Base-by-base conservation (phyloP, 2,329 filamentous ascomycete species). In the Colletotrichum eleusines region DNA sequence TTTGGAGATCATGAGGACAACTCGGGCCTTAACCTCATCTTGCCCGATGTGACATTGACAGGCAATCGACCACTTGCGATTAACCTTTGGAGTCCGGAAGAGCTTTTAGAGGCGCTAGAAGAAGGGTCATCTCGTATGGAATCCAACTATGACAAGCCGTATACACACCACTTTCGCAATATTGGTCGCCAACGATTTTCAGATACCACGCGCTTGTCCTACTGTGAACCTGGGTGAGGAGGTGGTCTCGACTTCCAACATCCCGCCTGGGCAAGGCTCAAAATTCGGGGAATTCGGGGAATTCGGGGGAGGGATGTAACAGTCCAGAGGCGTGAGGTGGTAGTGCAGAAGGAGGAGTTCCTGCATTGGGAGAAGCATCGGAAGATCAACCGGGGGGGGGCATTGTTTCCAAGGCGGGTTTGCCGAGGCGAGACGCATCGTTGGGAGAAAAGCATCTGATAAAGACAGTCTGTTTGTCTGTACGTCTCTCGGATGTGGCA, bases 201-300 rank as follows among this genome's bases (percentile, higher is more conserved):
- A 67, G 40, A 46, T 38, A 63, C 31, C 3, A 6, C 18, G 40
- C 46, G n/a, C 11, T n/a, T 35, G 20, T 35, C 35, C 35, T 53
- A 35, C 23, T 16, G n/a, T 20, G 51, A 48, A 57, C 42, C 51
- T 42, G 42, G 35, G 53, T 20, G 18, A 44, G 60, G 42, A 64
- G 66, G 44, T 64, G 44, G 42, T 23, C 35, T 40, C 6, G 2
- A 20, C 5, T 28, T 40, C n/a, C 16, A 31, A 26, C 26, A 40
- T 46, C 54, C 46, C 31, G 46, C 23, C 53, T 60, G 26, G 46
- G 54, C 44, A 58, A 38, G 18, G 42, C 46, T 53, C 33, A 40
- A 65, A 69, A 69, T 66, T 62, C 54, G 66, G 66, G 66, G 66
- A 42, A 66, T 69, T 62, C 46, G 66, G 62, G 64, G 62, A 7